phyloP scores from a whole-genome alignment of 2,329 filamentous ascomycete species.

The Zasmidium cellare region DNA sequence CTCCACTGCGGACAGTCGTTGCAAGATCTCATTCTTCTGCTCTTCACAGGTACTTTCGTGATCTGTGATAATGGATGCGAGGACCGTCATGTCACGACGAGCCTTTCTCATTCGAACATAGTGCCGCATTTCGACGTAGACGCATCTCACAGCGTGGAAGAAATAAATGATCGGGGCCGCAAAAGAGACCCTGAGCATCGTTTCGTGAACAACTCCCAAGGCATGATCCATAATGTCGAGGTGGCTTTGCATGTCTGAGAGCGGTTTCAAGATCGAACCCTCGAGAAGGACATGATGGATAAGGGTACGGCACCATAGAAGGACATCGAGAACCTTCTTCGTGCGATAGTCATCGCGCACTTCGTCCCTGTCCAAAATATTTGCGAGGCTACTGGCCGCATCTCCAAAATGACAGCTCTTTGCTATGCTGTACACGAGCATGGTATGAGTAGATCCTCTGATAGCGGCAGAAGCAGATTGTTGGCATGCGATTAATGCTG shows the following conservation, averaged over 20 bases:
- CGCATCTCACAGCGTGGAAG: not conserved
- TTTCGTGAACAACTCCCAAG: not conserved
- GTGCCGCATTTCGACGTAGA: not conserved
- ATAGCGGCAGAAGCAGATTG: not conserved
- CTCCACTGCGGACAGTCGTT: not conserved
- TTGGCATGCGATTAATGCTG: not conserved
- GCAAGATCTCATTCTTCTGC: not conserved
- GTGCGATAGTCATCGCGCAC: not conserved
- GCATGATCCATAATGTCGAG: not conserved
- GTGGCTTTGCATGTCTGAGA: not conserved
- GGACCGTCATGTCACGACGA: not conserved
- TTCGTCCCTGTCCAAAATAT: not conserved
- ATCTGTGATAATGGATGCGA: not conserved
- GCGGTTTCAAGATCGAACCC: not conserved
- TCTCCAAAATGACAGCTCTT: not conserved
- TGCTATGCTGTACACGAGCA: not conserved
- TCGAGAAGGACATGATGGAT: not conserved
- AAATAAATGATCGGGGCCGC: not conserved
- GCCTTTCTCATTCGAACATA: not conserved
- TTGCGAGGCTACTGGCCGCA: not conserved
- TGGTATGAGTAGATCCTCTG: not conserved
- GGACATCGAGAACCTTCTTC: not conserved
- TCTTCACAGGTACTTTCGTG: not conserved
- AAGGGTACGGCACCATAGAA: not conserved
- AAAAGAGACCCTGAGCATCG: not conserved